Percentiles rank a stretch among this genome's conserved stretches.
These are phyloP conservation scores for Mycena pura DNA, from an alignment of 768 basidiomycete species.

Conservation along the genomic window DNA sequence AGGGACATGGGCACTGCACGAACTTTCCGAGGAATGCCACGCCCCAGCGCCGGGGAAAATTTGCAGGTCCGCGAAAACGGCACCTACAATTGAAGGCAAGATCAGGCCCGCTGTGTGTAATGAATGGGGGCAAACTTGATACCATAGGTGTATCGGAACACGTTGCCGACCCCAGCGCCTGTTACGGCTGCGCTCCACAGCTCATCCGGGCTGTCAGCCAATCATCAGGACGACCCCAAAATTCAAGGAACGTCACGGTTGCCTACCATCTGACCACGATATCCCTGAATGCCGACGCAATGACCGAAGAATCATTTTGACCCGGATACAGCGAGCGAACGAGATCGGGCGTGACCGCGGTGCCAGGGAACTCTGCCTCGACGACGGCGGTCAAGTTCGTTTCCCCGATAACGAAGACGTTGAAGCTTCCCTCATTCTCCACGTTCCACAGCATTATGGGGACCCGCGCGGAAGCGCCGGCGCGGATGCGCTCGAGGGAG, in stretches of 20 bases:
- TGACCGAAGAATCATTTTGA: conserved; percentile 16
- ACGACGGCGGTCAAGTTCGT: conserved; percentile 23
- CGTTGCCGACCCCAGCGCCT: conserved; percentile 16
- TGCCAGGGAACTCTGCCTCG: neutral
- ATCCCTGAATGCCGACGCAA: too few species aligned
- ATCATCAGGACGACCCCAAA: neutral
- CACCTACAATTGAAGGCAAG: conserved; percentile 10
- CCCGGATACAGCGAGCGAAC: conserved; percentile 25
- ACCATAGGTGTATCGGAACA: conserved; percentile 32
- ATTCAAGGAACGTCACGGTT: neutral
- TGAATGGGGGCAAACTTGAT: neutral
- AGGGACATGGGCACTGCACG: neutral
- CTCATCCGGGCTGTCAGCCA: conserved; percentile 23
- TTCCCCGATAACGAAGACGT: conserved; percentile 13
- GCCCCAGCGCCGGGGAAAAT: conserved; percentile 31
- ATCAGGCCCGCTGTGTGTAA: too few species aligned
- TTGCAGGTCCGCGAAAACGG: conserved; percentile 30
- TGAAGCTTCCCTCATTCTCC: conserved; percentile 23
- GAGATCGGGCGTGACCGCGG: neutral
- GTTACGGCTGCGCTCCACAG: conserved; percentile 19
- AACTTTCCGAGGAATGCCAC: conserved; percentile 32
- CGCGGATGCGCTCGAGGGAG: conserved; percentile 19
- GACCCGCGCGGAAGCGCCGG: conserved; percentile 12
- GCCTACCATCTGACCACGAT: too few species aligned
- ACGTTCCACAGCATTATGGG: conserved; percentile 23